phyloP scores from a whole-genome alignment of 805 yeast genomes.

The Candida maesae region DNA sequence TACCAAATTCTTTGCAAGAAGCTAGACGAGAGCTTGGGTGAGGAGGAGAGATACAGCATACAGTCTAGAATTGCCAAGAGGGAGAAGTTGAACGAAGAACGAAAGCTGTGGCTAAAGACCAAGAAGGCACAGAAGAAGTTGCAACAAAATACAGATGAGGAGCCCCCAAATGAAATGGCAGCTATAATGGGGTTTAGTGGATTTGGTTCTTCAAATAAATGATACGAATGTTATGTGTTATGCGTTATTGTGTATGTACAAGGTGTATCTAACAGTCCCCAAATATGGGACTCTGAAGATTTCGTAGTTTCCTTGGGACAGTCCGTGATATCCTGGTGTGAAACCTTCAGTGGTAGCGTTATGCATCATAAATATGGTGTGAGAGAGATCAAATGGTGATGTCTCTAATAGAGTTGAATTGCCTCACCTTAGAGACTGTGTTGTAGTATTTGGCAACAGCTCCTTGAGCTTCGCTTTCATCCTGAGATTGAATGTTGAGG shows the following conservation, averaged over 20 bases:
- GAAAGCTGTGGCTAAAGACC: constrained; percentile 27
- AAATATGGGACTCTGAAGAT: too few species aligned
- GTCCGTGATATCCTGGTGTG: too few species aligned
- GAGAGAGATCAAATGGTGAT: too few species aligned
- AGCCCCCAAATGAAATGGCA: constrained; percentile 25
- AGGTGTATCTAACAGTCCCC: neutral
- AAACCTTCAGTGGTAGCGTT: too few species aligned
- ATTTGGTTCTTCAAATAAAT: constrained; percentile 47
- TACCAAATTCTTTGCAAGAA: constrained; percentile 34
- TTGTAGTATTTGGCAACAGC: constrained; percentile 56
- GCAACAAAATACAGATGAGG: constrained; percentile 17
- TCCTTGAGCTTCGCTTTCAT: constrained; percentile 34
- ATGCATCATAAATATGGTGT: too few species aligned
- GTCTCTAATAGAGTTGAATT: constrained; percentile 5
- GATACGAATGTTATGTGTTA: neutral
- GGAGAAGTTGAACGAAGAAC: constrained; percentile 35
- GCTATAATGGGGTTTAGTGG: constrained; percentile 57
- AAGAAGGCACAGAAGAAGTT: constrained; percentile 13
- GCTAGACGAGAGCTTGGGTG: constrained; percentile 21
- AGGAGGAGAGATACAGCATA: constrained; percentile 30
- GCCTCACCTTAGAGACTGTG: constrained; percentile 55
- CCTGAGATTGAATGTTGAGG: constrained; percentile 32
- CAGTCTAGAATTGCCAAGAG: constrained; percentile 39
- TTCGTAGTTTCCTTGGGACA: too few species aligned
- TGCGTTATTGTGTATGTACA: neutral